phyloP scores from a whole-genome alignment of 2,329 filamentous ascomycete genomes.

The Fusarium nygamai region DNA sequence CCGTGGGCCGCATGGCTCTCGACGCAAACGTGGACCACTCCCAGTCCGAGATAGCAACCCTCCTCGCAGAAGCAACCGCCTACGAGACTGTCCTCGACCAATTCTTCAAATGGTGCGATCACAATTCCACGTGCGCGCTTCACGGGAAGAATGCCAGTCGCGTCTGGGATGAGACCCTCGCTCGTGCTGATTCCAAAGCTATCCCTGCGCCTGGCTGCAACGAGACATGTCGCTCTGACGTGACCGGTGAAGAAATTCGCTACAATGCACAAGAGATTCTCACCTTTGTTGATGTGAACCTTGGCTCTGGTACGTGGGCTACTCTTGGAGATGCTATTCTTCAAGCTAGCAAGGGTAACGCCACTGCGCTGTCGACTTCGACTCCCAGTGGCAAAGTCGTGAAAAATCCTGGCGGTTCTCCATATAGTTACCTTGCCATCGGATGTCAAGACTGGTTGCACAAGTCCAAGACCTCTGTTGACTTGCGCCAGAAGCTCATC shows the following conservation, averaged over 20 bases:
- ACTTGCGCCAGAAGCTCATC: conserved; percentile 24
- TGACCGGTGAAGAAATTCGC: conserved; percentile 39
- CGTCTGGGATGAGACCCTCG: conserved; percentile 26
- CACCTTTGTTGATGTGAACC: conserved; percentile 16
- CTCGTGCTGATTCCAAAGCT: conserved; percentile 16
- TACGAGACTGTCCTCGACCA: conserved; percentile 33
- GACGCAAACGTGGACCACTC: conserved; percentile 43
- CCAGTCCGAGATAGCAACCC: conserved; percentile 20
- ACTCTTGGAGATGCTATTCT: conserved; percentile 19
- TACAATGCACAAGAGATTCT: conserved; percentile 24
- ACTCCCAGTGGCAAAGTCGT: background rate
- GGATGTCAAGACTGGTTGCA: conserved; percentile 41
- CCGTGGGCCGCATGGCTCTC: conserved; percentile 41
- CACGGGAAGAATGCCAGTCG: conserved; percentile 28
- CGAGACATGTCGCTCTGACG: conserved; percentile 25
- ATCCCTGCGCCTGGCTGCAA: conserved; percentile 27
- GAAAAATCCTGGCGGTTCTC: conserved; percentile 1
- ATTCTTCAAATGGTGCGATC: conserved; percentile 41
- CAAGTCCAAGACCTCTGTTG: conserved; percentile 5
- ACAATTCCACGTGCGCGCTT: conserved; percentile 26
- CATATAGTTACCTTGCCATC: conserved; percentile 33
- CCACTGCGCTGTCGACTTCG: conserved; percentile 24
- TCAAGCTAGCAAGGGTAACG: conserved; percentile 33
- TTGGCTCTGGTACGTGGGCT: conserved; percentile 22
- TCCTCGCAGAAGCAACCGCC: conserved; percentile 20